Conservation (phyloP, 2,329 filamentous ascomycete species). For the Pseudogymnoascus pannorum region DNA sequence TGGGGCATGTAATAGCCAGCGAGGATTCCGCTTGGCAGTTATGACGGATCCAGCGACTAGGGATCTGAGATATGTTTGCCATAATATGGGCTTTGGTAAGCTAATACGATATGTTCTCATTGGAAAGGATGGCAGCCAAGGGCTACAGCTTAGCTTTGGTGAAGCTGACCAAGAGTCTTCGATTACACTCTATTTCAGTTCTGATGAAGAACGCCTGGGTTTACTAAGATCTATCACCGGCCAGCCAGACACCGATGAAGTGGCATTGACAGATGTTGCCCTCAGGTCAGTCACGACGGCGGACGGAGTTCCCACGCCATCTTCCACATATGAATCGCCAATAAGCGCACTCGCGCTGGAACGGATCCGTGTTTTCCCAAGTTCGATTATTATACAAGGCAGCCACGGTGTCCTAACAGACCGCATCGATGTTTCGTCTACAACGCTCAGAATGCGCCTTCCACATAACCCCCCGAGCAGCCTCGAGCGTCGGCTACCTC, state of each 20-base stretch:
- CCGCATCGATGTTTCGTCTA: slow-evolving; percentile 67
- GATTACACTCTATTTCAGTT: slow-evolving; percentile 67
- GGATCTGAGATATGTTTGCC: slow-evolving; percentile 65
- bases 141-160: slow-evolving; percentile 57
- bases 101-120: slow-evolving; percentile 73
- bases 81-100: slow-evolving; percentile 54
- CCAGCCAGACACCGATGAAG: background rate
- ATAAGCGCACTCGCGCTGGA: slow-evolving; percentile 45
- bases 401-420: slow-evolving; percentile 66
- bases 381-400: slow-evolving; percentile 61
- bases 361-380: slow-evolving; percentile 65
- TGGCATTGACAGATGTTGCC: background rate
- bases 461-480: background rate
- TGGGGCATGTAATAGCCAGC: slow-evolving; percentile 62
- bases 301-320: background rate
- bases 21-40: slow-evolving; percentile 67
- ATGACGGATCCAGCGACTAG: slow-evolving; percentile 69
- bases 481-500: slow-evolving; percentile 46
- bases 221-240: slow-evolving; percentile 69
- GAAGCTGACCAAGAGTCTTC: slow-evolving; percentile 37
- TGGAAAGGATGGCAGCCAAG: slow-evolving; percentile 61
- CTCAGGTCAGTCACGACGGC: background rate
- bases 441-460: slow-evolving; percentile 51
- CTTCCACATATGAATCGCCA: slow-evolving; percentile 30
- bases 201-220: slow-evolving; percentile 58